phyloP scores from a whole-genome alignment of 495 filamentous ascomycete genomes.

The Aspergillus haitiensis region DNA sequence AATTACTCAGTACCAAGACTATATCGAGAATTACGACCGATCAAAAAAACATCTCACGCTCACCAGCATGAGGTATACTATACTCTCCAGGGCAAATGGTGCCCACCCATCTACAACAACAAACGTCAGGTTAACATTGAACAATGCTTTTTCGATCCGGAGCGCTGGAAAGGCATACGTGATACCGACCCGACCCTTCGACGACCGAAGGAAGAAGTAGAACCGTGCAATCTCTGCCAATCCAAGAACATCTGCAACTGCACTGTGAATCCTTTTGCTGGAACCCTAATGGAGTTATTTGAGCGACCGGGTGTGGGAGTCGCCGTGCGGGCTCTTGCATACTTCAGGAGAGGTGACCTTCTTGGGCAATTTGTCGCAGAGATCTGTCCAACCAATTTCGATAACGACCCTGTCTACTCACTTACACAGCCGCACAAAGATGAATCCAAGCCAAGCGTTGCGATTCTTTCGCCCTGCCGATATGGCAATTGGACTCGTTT shows the following conservation, averaged over 20 bases:
- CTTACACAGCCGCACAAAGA: slow-evolving; percentile 9
- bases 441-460: neutral
- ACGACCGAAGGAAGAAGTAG: slow-evolving; percentile 1
- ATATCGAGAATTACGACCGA: neutral
- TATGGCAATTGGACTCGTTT: slow-evolving; percentile 61
- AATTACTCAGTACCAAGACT: slow-evolving; percentile 14
- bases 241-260: slow-evolving; percentile 23
- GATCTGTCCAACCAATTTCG: slow-evolving; percentile 20
- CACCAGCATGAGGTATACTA: slow-evolving; percentile 31
- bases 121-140: slow-evolving; percentile 25
- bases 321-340: slow-evolving; percentile 35
- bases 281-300: slow-evolving; percentile 35
- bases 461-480: slow-evolving; percentile 7
- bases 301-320: slow-evolving; percentile 34
- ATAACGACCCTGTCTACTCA: slow-evolving; percentile 10
- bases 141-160: slow-evolving; percentile 17
- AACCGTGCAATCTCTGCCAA: slow-evolving; percentile 25
- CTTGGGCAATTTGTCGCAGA: slow-evolving; percentile 38
- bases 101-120: slow-evolving; percentile 18
- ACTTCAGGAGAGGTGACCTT: slow-evolving; percentile 27
- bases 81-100: slow-evolving; percentile 4
- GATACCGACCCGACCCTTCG: slow-evolving; percentile 19
- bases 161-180: slow-evolving; percentile 6
- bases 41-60: slow-evolving; percentile 16
- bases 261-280: slow-evolving; percentile 14